A percentile compares a stretch with the other conserved stretches of the same genome.
phyloP scores from a whole-genome alignment of 805 yeast genomes.

The Pichia pseudocactophila region DNA sequence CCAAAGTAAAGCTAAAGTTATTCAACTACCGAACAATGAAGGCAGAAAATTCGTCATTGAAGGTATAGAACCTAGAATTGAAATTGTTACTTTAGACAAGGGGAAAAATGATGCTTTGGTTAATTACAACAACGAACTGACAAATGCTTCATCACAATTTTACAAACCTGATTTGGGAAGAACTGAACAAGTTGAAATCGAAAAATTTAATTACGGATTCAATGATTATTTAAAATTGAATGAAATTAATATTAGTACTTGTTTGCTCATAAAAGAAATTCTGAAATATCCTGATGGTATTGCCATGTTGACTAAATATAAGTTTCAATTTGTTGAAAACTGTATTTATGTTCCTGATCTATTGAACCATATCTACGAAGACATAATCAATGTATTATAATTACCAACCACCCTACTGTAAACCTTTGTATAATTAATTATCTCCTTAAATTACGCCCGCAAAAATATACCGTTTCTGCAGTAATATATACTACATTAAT shows the following conservation, averaged over 20 bases:
- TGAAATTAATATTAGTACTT: conserved; percentile 34
- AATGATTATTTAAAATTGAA: conserved; percentile 28
- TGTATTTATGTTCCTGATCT: conserved; percentile 30
- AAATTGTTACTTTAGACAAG: conserved; percentile 39
- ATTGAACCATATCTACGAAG: conserved; percentile 20
- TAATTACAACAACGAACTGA: conserved; percentile 6
- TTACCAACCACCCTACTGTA: neutral
- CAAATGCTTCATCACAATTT: conserved; percentile 9
- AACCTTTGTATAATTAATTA: too few species aligned
- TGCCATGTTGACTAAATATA: conserved; percentile 26
- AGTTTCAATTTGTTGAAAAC: conserved; percentile 25
- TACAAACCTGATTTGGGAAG: conserved; percentile 14
- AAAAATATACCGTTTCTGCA: too few species aligned
- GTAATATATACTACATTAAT: too few species aligned
- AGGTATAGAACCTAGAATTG: conserved; percentile 83
- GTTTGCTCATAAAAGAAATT: conserved; percentile 29
- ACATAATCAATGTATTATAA: conserved; percentile 9
- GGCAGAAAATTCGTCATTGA: conserved; percentile 80
- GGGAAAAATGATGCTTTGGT: conserved; percentile 35
- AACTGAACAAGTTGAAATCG: conserved; percentile 24
- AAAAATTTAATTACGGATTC: conserved; percentile 25
- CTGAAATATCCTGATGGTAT: conserved; percentile 26
- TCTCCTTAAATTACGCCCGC: too few species aligned
- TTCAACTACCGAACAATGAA: conserved; percentile 47
- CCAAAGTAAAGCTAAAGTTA: conserved; percentile 87